These are phyloP conservation scores for Buxus sempervirens DNA, from an alignment of 164 flowering plant genomes.

Conservation along the genomic window DNA sequence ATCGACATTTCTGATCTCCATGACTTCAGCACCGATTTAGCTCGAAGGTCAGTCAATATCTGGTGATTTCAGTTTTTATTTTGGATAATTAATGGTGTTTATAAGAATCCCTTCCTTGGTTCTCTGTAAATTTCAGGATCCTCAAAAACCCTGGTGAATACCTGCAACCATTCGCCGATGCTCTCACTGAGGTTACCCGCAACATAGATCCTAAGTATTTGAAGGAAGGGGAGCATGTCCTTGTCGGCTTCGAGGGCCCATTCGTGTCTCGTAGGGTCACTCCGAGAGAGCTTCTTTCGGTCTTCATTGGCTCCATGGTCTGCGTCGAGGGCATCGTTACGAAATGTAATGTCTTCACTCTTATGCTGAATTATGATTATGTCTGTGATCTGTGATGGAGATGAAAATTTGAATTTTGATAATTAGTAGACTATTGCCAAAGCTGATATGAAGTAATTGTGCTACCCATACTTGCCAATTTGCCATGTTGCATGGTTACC, in stretches of 20 bases:
- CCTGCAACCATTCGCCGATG: slow-evolving; percentile 82
- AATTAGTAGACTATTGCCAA: too few relatives aligned
- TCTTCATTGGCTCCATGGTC: slow-evolving; percentile 93
- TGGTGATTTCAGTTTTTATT: background rate
- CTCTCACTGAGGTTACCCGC: slow-evolving; percentile 69
- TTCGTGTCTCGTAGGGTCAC: slow-evolving; percentile 91
- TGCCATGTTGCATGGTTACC: too few relatives aligned
- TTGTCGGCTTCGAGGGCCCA: slow-evolving; percentile 88
- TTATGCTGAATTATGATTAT: background rate
- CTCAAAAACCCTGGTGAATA: slow-evolving; percentile 75
- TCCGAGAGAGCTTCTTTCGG: slow-evolving; percentile 86
- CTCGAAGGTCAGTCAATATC: slow-evolving; percentile 43
- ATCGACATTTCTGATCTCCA: slow-evolving; percentile 76
- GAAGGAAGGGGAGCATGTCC: slow-evolving; percentile 83
- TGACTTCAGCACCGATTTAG: slow-evolving; percentile 49
- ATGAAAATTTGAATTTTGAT: too few relatives aligned
- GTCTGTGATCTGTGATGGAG: background rate
- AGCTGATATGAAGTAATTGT: too few relatives aligned
- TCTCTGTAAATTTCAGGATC: slow-evolving; percentile 36
- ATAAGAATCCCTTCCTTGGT: background rate
- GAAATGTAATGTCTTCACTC: slow-evolving; percentile 48
- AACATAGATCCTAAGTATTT: slow-evolving; percentile 69
- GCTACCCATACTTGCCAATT: too few relatives aligned
- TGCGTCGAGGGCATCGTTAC: slow-evolving; percentile 96
- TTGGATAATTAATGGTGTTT: background rate